These are phyloP conservation scores for Fusarium heterosporum DNA, from an alignment of 2,329 filamentous ascomycete genomes.

Conservation along the genomic window DNA sequence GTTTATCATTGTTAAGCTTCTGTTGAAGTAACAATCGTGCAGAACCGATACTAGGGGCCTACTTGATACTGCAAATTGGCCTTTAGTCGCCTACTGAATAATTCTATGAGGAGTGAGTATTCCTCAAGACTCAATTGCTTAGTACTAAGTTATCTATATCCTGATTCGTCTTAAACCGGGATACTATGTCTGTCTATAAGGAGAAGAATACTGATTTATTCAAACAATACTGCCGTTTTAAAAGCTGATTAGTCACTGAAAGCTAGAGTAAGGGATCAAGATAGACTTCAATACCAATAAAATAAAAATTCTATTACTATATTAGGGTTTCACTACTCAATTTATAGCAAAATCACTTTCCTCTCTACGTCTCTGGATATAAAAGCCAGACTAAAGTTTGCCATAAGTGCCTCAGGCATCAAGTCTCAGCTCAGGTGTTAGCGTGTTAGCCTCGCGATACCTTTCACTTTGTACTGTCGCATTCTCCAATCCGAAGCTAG, in stretches of 20 bases:
- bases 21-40: not conserved
- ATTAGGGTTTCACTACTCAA: not conserved
- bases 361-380: not conserved
- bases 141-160: not conserved
- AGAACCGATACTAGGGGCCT: not conserved
- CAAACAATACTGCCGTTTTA: not conserved
- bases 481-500: slow-evolving; percentile 36
- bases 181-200: no score
- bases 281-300: not conserved
- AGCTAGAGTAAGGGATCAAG: not conserved
- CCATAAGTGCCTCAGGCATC: slow-evolving; percentile 38
- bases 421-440: not conserved
- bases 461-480: slow-evolving; percentile 1
- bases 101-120: not conserved
- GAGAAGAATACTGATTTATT: not conserved
- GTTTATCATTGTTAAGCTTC: not conserved
- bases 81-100: not conserved
- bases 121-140: not conserved
- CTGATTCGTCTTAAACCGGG: not conserved
- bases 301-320: no score
- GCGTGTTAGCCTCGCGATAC: slow-evolving; percentile 36
- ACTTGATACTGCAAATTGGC: not conserved
- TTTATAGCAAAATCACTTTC: not conserved
- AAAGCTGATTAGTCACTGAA: not conserved
- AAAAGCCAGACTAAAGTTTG: not conserved